phyloP scores from a whole-genome alignment of 2,329 filamentous ascomycete genomes.

The Beauveria australis region DNA sequence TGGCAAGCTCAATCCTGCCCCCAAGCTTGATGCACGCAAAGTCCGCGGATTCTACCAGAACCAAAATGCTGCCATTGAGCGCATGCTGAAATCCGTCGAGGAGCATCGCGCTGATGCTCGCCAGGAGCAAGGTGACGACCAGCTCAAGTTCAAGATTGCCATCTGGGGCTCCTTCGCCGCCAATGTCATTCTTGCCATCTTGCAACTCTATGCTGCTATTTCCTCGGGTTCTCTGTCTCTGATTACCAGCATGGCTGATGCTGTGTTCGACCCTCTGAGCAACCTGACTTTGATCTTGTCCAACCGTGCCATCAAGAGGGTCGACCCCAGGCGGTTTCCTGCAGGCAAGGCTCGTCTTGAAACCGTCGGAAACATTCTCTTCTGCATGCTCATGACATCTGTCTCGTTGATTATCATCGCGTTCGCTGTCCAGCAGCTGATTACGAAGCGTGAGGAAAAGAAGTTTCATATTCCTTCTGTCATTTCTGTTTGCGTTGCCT shows the following conservation, averaged over 20 bases:
- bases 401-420: conserved; percentile 91
- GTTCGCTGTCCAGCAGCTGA: conserved; percentile 68
- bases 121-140: conserved; percentile 72
- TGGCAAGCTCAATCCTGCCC: conserved; percentile 16
- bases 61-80: conserved; percentile 91
- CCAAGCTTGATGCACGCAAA: conserved; percentile 37
- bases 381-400: conserved; percentile 91
- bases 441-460: conserved; percentile 45
- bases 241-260: conserved; percentile 95
- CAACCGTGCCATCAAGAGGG: conserved; percentile 77
- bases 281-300: conserved; percentile 82
- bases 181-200: conserved; percentile 66
- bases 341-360: conserved; percentile 91
- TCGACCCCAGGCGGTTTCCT: conserved; percentile 80
- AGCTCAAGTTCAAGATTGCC: conserved; percentile 63
- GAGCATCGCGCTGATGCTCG: conserved; percentile 78
- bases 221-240: conserved; percentile 86
- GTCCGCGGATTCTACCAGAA: conserved; percentile 77
- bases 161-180: conserved; percentile 64
- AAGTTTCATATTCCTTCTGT: conserved; percentile 74
- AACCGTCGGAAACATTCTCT: conserved; percentile 90
- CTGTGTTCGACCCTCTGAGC: conserved; percentile 85
- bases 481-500: conserved; percentile 76
- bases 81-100: conserved; percentile 84
- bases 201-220: conserved; percentile 85